Evolutionary conservation across 768 basidiomycete species (phyloP), one percentile per base, ranked within the genome.

Genomic region (Serendipita vermifera): DNA sequence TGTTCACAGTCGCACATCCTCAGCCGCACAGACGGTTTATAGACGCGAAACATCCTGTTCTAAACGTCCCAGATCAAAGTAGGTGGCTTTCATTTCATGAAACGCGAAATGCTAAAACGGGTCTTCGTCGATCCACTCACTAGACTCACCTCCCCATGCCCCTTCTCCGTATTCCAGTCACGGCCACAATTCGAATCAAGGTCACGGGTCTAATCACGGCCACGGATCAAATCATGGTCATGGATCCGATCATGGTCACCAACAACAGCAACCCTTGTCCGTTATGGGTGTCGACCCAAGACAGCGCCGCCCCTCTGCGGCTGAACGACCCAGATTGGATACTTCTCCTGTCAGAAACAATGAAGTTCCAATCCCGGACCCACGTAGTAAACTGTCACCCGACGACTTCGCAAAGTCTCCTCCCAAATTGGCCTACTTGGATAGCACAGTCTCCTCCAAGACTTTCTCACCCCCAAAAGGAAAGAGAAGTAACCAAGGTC

Each of bases 1-100:
- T 60, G 38, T 51, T 61, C 39, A 33, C 57, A 43, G 56, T 48
- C 33, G 33, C 59, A 54, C 46, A 51, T 26, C 46, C 46, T 15
- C 17, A 15, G 17, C 46, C 46, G 5, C 46, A 51, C 32, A 22
- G 46, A 27, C 46, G 32, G 17, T 51, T 5, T 29, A 22, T 31
- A 51, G 46, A 51, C 20, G 5, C 32, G 9, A 5, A 51, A 27
- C 24, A 22, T 15, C 46, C 46, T 2, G 32, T 51, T 29, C 46
- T 51, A 7, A 51, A 51, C 24, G 32, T 51, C 24, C 46, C 46
- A 7, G 46, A 51, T 31, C 46, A 22, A 24, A 31, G 46, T 51
- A 31, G 7, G 46, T 51, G n/a, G n/a, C n/a, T n/a, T n/a, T n/a
- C n/a, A n/a, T n/a, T n/a, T n/a, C n/a, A n/a, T n/a, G n/a, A n/a